These are phyloP conservation scores for Botrytis galanthina DNA, from an alignment of 2,329 filamentous ascomycete species.

Conservation along the genomic window DNA sequence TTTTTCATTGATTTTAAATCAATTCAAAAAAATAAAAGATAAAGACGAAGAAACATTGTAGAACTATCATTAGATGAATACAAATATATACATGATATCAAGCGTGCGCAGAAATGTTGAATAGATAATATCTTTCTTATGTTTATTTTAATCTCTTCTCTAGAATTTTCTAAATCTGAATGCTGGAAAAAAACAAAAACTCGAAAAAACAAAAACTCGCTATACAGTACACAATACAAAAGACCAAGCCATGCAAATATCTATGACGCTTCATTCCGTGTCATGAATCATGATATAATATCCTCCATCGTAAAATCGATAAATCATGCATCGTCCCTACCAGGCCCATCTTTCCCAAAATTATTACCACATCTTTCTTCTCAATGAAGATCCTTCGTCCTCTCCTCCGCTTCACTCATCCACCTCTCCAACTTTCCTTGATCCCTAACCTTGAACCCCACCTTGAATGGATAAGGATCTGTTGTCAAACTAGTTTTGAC, in stretches of 20 bases:
- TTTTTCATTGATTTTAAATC: too few relatives aligned
- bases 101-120: not conserved
- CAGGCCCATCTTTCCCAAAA: not conserved
- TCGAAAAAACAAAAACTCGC: not conserved
- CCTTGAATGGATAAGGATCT: conserved; percentile 62
- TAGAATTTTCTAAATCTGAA: not conserved
- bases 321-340: too few relatives aligned
- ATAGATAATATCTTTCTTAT: not conserved
- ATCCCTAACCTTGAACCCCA: conserved; percentile 52
- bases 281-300: not conserved
- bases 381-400: conserved; percentile 26
- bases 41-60: too few relatives aligned
- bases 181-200: not conserved
- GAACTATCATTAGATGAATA: too few relatives aligned
- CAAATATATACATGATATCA: not conserved
- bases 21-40: too few relatives aligned
- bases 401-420: conserved; percentile 47
- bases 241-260: not conserved
- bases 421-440: conserved; percentile 47
- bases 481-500: conserved; percentile 58
- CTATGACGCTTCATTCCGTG: not conserved
- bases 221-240: not conserved
- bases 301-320: too few relatives aligned
- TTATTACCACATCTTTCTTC: not conserved
- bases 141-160: not conserved